Evolutionary conservation across 2,329 filamentous ascomycete species (phyloP).

Genomic region (Stemphylium vesicarium): DNA sequence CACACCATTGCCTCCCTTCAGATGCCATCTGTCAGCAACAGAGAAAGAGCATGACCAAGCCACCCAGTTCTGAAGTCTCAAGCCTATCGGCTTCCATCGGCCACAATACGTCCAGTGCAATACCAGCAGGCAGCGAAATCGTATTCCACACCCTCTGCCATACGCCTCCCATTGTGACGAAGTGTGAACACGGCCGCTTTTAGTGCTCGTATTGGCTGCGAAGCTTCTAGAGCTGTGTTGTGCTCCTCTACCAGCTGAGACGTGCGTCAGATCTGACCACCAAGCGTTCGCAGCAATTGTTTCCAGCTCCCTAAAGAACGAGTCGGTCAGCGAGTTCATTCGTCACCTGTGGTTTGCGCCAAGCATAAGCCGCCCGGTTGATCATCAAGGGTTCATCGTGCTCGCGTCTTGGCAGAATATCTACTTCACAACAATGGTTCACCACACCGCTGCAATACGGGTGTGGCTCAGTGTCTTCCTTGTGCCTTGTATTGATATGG

Average conservation of each 20-base stretch:
- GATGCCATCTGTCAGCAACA: not conserved
- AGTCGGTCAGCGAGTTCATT: not conserved
- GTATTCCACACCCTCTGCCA: not conserved
- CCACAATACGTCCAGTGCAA: not conserved
- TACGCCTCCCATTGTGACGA: not conserved
- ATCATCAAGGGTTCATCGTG: not conserved
- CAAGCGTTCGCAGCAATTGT: not conserved
- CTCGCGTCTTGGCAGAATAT: not conserved
- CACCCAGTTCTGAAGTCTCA: not conserved
- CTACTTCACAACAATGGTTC: conserved; percentile 4
- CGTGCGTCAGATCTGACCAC: conserved; percentile 14
- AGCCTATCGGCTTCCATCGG: not conserved
- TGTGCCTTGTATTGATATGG: not conserved
- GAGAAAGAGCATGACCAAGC: not conserved
- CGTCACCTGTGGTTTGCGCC: conserved; percentile 9
- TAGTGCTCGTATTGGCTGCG: not conserved
- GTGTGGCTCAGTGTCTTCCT: conserved; percentile 5
- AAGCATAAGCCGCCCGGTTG: not conserved
- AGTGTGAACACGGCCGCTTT: not conserved
- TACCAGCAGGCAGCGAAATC: not conserved
- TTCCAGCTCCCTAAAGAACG: not conserved
- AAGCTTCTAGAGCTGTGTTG: not conserved
- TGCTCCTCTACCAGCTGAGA: conserved; percentile 8
- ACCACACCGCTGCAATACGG: not conserved
- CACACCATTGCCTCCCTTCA: not conserved